Evolutionary conservation across 2,329 filamentous ascomycete genomes (phyloP).

Genomic region (Xylariales sp.): DNA sequence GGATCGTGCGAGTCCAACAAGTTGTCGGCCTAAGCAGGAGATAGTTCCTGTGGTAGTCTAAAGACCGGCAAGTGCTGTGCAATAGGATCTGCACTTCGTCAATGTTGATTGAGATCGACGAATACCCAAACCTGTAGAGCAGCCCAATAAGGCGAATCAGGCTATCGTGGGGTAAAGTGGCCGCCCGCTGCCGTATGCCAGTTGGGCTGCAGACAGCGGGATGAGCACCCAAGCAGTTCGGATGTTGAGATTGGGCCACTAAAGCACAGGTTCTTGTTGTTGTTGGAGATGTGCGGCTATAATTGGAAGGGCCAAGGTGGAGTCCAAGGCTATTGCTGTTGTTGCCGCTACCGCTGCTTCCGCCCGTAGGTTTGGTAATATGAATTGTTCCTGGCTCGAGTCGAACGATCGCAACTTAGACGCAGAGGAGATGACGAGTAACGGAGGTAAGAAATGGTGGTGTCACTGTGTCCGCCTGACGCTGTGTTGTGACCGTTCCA

Average conservation of each 20-base stretch:
- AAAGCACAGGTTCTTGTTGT: background rate
- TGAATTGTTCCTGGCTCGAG: too few species aligned
- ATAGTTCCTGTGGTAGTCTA: too few species aligned
- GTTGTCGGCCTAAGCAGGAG: too few species aligned
- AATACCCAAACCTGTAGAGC: too few species aligned
- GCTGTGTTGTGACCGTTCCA: background rate
- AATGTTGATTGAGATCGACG: too few species aligned
- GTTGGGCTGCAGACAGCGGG: slow-evolving; percentile 8
- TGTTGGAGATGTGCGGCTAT: background rate
- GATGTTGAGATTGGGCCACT: background rate
- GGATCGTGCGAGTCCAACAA: too few species aligned
- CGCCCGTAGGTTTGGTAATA: too few species aligned
- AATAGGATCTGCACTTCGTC: too few species aligned
- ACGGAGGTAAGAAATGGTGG: background rate
- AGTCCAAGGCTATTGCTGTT: slow-evolving; percentile 1
- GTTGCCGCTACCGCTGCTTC: background rate
- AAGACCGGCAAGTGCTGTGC: too few species aligned
- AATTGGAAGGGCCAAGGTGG: background rate
- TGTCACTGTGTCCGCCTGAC: background rate
- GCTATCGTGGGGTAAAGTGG: slow-evolving; percentile 9
- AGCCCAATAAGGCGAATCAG: background rate
- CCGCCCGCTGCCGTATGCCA: slow-evolving; percentile 1
- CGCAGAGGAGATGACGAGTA: background rate
- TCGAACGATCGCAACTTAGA: background rate
- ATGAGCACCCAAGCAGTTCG: background rate